phyloP scores from a whole-genome alignment of 768 basidiomycete genomes.

The Psilocybe subaeruginosa region DNA sequence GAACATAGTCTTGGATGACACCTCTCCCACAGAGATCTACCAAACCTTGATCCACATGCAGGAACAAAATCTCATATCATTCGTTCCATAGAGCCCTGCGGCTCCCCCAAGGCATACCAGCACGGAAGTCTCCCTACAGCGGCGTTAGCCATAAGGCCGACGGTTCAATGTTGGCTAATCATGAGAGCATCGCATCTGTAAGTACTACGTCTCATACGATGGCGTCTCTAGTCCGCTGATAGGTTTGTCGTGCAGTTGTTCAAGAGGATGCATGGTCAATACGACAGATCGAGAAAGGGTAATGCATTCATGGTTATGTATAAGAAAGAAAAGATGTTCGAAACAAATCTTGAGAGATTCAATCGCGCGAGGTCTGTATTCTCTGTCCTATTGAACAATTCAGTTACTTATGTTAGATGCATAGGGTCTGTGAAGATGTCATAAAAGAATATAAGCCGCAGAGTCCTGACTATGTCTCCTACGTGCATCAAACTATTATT shows the following conservation, averaged over 20 bases:
- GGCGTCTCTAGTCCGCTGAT: not conserved
- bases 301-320: conserved; percentile 98
- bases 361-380: conserved; percentile 67
- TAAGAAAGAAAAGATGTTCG: conserved; percentile 74
- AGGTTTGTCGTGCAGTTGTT: conserved; percentile 63
- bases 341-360: conserved; percentile 91
- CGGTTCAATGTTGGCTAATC: conserved; percentile 98
- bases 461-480: conserved; percentile 75
- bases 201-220: conserved; percentile 27
- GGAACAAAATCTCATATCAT: conserved; percentile 93
- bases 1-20: conserved; percentile 96
- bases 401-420: not conserved
- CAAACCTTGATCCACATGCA: conserved; percentile 96
- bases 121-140: conserved; percentile 87
- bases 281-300: conserved; percentile 80
- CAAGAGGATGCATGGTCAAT: conserved; percentile 95
- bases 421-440: conserved; percentile 82
- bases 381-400: no score
- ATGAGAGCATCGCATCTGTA: conserved; percentile 95
- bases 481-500: not conserved
- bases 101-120: conserved; percentile 95
- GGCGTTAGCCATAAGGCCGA: conserved; percentile 91
- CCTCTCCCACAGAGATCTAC: conserved; percentile 67
- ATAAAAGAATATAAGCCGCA: conserved; percentile 94
- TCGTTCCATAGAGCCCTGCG: conserved; percentile 99